A percentile compares a stretch with the other conserved stretches of the same genome.
Evolutionary conservation across 805 yeast genomes (phyloP).

Genomic region (Saccharomyces mikatae): DNA sequence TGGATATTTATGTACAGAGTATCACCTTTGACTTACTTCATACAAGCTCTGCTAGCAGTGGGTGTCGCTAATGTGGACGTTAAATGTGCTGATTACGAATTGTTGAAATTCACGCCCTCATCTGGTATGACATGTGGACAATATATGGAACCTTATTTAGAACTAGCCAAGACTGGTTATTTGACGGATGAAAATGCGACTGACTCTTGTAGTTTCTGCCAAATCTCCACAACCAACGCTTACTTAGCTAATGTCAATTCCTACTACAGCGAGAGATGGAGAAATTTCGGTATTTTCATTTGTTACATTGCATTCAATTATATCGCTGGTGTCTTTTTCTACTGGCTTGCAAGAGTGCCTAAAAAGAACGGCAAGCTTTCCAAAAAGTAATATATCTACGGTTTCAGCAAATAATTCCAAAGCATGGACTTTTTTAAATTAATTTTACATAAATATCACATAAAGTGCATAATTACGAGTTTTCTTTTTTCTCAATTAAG

Average conservation of each 20-base stretch:
- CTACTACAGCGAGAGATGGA: conserved; percentile 39
- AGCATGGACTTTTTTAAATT: background rate
- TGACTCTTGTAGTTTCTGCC: conserved; percentile 50
- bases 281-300: conserved; percentile 52
- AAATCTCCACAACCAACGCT: conserved; percentile 45
- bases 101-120: conserved; percentile 44
- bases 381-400: background rate
- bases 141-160: conserved; percentile 38
- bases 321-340: conserved; percentile 35
- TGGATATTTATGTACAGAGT: conserved; percentile 75
- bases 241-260: conserved; percentile 44
- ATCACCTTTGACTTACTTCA: conserved; percentile 65
- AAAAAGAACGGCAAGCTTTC: conserved; percentile 31
- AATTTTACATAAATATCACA: background rate
- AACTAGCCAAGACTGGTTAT: conserved; percentile 38
- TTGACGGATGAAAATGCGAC: conserved; percentile 42
- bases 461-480: background rate
- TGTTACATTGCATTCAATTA: conserved; percentile 41
- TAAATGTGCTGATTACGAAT: conserved; percentile 43
- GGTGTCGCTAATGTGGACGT: conserved; percentile 48
- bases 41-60: conserved; percentile 45
- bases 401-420: background rate
- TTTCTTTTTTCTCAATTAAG: background rate
- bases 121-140: conserved; percentile 49
- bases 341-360: conserved; percentile 72